Base-by-base conservation (phyloP, 192 early-diverging fungal species). In the Gamsiella multidivaricata region DNA sequence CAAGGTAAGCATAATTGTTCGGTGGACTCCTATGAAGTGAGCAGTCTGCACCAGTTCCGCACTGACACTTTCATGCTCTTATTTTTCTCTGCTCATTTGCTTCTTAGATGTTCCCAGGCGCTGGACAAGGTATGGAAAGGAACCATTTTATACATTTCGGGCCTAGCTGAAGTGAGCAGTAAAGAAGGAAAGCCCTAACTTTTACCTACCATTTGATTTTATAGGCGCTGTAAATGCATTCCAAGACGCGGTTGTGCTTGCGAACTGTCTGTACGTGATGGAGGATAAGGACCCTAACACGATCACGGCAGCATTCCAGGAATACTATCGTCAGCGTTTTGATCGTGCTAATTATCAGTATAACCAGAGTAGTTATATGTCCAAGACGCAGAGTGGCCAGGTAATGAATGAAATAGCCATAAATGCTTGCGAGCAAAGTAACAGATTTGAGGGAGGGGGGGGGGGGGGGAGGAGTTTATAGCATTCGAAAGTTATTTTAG, bases 221-320 rank as follows among this genome's bases (percentile, higher is more conserved):
- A 3, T 29, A 54, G 54, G 65, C n/a, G 59, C 59, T 5, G 46
- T 70, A n/a, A 70, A 70, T 41, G 68, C 68, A 4, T 61, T 70
- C 58, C 51, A 60, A n/a, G 68, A 70, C 33, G 58, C 59, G 26
- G 51, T 61, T 22, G 58, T 70, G 7, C 49, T 70, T 14, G 68
- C 58, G 8, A 70, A 70, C 45, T 52, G 56, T 17, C 20, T 70
- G 31, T 70, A 54, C 22, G 47, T 54, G 12, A 70, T 70, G 29
- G 15, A 20, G 7, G 37, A 58, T 33, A 22, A 9, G 0, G 18
- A 39, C 8, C 15, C 37, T 22, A 26, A 50, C 20, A 72, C 39
- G 17, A 50, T 72, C 42, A 31, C 25, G 12, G 54, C 39, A 2
- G 69, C 69, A 7, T 56, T 63, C 28, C 29, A 72, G 50, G 43